phyloP scores from a whole-genome alignment of 305 asterid species.

The Plantago rigida region DNA sequence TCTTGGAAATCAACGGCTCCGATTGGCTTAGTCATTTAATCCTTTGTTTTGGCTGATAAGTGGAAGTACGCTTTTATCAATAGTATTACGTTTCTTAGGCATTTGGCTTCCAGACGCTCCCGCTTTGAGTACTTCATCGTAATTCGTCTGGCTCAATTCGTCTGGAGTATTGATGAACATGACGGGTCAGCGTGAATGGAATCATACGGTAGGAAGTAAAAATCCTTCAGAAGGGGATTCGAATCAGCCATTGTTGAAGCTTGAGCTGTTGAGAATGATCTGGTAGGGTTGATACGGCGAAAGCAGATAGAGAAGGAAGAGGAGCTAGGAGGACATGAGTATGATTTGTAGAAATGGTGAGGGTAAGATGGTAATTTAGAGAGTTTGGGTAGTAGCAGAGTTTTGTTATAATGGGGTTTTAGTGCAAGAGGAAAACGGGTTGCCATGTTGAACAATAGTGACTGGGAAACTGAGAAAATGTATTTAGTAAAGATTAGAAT shows the following conservation, averaged over 20 bases:
- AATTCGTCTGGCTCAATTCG: too few relatives aligned
- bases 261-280: conserved; percentile 27
- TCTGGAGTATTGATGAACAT: too few relatives aligned
- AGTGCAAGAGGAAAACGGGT: conserved; percentile 36
- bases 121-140: too few relatives aligned
- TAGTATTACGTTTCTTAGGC: too few relatives aligned
- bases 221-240: conserved; percentile 66
- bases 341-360: conserved; percentile 35
- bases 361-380: conserved; percentile 31
- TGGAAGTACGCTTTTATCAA: too few relatives aligned
- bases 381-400: conserved; percentile 3
- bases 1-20: too few relatives aligned
- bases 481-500: not conserved
- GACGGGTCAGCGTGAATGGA: conserved; percentile 54
- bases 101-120: too few relatives aligned
- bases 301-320: conserved; percentile 59
- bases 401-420: conserved; percentile 15
- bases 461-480: not conserved
- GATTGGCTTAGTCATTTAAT: too few relatives aligned
- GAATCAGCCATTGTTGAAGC: conserved; percentile 15
- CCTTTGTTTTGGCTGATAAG: too few relatives aligned
- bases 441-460: conserved; percentile 36
- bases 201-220: conserved; percentile 82
- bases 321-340: conserved; percentile 60
- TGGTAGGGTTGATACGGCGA: conserved; percentile 23